Evolutionary conservation across 768 basidiomycete genomes (phyloP), one percentile per base, ranked within the genome.

Genomic region (Phanerochaete carnosa): DNA sequence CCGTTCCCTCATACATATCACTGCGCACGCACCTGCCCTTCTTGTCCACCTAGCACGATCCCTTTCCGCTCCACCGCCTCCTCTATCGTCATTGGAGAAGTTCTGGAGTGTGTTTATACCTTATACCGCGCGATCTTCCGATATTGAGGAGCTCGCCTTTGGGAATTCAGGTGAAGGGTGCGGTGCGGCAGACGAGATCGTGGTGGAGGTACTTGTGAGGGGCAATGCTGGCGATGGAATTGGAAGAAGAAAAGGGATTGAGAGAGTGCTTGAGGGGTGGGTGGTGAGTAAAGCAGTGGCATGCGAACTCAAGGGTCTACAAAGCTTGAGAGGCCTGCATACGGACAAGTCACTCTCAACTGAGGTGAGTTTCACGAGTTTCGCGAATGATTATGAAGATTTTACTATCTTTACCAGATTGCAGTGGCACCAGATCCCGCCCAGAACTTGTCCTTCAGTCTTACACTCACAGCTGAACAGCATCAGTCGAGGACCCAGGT

Each of bases 61-160:
- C 8, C 94, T 92, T 69, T 78, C 92, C 49, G 83, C 85, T 1
- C 83, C 81, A 0, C 92, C 93, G 0, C 89, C 90, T 1, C 84
- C 89, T 8, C 74, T 77, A 43, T 82, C 84, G 9, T 66, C 82
- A 0, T 75, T 79, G n/a, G 76, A 81, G 35, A 91, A 91, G 67
- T 95, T 95, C 74, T 95, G 90, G 91, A 77, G 78, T 37, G 78
- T 93, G 12, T 91, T 95, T 67, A 71, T 85, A 8, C 88, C 90
- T 0, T 70, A 91, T 59, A 83, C 86, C 57, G 86, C 84, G 69
- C 81, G 88, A 26, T 70, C 65, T 3, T 73, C 80, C 58, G 86
- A 94, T 64, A 79, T 80, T 45, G 83, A 88, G 64, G 73, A 73
- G 57, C 75, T 92, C 35, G 77, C 89, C 19, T 87, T 83, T 64